These are phyloP conservation scores for Phytophthora rubi DNA, from an alignment of 352 stramenopile species.

Conservation along the genomic window DNA sequence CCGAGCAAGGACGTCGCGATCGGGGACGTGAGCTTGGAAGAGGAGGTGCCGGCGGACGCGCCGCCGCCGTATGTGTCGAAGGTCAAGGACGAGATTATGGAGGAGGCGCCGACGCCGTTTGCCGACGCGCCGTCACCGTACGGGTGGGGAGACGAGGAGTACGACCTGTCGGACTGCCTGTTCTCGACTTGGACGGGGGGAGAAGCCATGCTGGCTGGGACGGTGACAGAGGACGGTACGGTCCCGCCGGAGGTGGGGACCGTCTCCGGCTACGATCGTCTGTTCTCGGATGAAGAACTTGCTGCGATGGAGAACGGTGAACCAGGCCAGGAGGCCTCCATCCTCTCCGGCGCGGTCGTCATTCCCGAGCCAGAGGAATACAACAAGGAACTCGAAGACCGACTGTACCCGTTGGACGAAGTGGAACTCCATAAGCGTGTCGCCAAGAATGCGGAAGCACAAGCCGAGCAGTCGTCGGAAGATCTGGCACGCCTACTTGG, in stretches of 20 bases:
- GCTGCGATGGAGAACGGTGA: not conserved
- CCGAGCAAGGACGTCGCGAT: no score
- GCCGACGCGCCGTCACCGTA: not conserved
- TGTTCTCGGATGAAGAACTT: not conserved
- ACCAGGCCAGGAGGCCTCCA: not conserved
- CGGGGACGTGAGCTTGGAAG: no score
- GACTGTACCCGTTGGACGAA: constrained; percentile 5
- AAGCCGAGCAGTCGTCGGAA: not conserved
- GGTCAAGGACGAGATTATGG: not conserved
- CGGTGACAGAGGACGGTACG: not conserved
- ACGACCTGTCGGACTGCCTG: not conserved
- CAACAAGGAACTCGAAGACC: constrained; percentile 8
- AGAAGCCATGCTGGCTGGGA: not conserved
- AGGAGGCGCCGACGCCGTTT: not conserved
- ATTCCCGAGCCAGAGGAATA: not conserved
- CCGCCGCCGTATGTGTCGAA: no score
- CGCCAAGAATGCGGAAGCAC: not conserved
- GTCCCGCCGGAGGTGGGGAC: not conserved
- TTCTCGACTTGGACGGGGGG: not conserved
- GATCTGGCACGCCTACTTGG: not conserved
- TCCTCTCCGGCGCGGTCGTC: not conserved
- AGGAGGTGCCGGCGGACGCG: no score
- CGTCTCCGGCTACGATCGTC: not conserved
- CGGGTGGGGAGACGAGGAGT: not conserved
- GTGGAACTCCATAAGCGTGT: not conserved